Conservation (phyloP, 2,329 filamentous ascomycete genomes). For the Hymenoscyphus infarciens region DNA sequence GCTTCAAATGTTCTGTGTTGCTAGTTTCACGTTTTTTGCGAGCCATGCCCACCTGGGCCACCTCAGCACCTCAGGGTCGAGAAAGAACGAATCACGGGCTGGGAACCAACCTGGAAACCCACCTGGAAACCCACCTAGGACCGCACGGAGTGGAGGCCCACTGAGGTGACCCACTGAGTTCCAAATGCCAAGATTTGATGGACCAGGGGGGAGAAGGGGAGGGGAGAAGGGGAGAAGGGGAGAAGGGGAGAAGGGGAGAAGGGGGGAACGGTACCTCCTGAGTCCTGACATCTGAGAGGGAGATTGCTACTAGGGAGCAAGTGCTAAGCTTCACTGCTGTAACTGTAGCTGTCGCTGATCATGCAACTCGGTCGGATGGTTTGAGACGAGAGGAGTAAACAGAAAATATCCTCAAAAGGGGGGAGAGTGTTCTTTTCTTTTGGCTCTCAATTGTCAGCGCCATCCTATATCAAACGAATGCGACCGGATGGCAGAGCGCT, state of each 20-base stretch:
- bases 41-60: no score
- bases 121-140: no score
- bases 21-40: slow-evolving; percentile 4
- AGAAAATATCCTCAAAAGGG: background rate
- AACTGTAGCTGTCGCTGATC: slow-evolving; percentile 13
- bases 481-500: slow-evolving; percentile 8
- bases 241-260: no score
- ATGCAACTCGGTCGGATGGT: slow-evolving; percentile 7
- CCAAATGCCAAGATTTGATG: background rate
- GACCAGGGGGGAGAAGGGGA: background rate
- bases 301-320: background rate
- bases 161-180: background rate
- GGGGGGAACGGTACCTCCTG: background rate
- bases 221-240: no score
- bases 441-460: slow-evolving; percentile 2
- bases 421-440: background rate
- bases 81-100: background rate
- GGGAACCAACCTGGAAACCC: no score
- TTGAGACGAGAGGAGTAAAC: slow-evolving; percentile 11
- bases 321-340: slow-evolving; percentile 6
- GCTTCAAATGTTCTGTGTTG: slow-evolving; percentile 20
- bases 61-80: no score
- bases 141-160: no score
- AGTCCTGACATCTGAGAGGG: background rate
- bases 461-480: background rate